Base-by-base conservation (phyloP, 257 asterid genomes). In the Plantago elongata region DNA sequence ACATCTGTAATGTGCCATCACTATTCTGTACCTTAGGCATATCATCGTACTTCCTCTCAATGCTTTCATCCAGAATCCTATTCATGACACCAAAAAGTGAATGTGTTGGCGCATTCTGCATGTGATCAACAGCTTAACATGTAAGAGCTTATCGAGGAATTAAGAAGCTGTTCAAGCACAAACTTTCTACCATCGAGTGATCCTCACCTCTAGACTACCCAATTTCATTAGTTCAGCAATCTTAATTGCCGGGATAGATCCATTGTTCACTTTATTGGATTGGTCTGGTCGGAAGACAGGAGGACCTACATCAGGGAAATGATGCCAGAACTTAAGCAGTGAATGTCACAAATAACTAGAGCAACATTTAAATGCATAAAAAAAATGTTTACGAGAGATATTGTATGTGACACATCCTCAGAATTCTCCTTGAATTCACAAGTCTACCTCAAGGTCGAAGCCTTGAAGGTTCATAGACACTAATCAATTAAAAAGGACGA, bases 221-320 rank as follows among this genome's bases (percentile, higher is more conserved):
- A 78, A 63, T 66, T 86, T 91, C 92, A 83, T 78, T 70, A 86
- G 45, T 68, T 91, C 98, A 61, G 92, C 73, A 64, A 88, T 77
- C 78, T 79, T 91, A 69, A 83, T 69, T 62, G 80, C 78, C 38
- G 77, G 81, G 38, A 79, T 56, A 68, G 81, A 90, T 57, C 63
- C 78, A 72, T 51, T 65, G 42, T 71, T 74, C 62, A 83, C 85
- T 59, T 74, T 74, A 78, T 80, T 88, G 37, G 74, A 63, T 54
- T 76, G 77, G 12, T 52, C 42, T 11, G 58, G 58, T 52, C 17
- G 58, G 64, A 79, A 57, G 57, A 63, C 67, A 71, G 79, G 89
- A 57, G 79, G 49, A 9, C 80, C 94, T 74, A 34, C 75, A 67
- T 56, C 74, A 74, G 57, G 27, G 62, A 77, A 71, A 67, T 51